phyloP scores from a whole-genome alignment of 225 moss, liverwort and hornwort species.

The Pseudisothecium myosuroides region DNA sequence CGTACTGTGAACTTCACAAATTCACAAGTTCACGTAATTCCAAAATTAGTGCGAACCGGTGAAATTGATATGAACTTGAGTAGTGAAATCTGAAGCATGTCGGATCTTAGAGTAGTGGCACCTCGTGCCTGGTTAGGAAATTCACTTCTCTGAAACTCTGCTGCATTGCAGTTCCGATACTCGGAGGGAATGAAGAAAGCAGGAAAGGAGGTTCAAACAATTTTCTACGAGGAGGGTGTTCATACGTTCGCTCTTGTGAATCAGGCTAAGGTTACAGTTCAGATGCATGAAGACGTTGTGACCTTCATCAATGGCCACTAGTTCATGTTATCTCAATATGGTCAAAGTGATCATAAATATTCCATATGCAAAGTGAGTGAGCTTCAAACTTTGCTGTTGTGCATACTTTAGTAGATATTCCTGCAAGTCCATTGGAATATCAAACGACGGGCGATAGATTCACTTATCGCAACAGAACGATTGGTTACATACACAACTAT shows the following conservation, averaged over 20 bases:
- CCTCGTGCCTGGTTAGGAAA: not conserved
- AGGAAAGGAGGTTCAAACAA: constrained; percentile 30
- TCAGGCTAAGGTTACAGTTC: constrained; percentile 11
- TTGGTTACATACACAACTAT: not conserved
- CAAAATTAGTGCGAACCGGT: not conserved
- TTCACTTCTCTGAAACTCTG: not conserved
- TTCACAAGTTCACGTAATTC: not conserved
- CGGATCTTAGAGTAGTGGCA: not conserved
- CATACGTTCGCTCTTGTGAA: constrained; percentile 43
- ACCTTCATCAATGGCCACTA: constrained; percentile 27
- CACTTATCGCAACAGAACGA: not conserved
- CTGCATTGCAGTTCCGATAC: constrained; percentile 7
- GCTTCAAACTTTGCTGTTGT: not conserved
- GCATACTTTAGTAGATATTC: not conserved
- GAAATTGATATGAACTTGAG: not conserved
- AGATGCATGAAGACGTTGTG: constrained; percentile 17
- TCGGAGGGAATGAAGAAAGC: constrained; percentile 45
- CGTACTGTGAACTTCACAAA: not conserved
- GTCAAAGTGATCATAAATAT: not conserved
- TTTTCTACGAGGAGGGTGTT: constrained; percentile 32
- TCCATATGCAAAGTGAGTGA: not conserved
- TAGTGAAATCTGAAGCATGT: not conserved
- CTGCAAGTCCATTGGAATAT: not conserved
- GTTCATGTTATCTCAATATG: not conserved
- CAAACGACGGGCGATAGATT: not conserved